These are phyloP conservation scores for Calonectria crousiana DNA, from an alignment of 2,329 filamentous ascomycete genomes.

Conservation along the genomic window DNA sequence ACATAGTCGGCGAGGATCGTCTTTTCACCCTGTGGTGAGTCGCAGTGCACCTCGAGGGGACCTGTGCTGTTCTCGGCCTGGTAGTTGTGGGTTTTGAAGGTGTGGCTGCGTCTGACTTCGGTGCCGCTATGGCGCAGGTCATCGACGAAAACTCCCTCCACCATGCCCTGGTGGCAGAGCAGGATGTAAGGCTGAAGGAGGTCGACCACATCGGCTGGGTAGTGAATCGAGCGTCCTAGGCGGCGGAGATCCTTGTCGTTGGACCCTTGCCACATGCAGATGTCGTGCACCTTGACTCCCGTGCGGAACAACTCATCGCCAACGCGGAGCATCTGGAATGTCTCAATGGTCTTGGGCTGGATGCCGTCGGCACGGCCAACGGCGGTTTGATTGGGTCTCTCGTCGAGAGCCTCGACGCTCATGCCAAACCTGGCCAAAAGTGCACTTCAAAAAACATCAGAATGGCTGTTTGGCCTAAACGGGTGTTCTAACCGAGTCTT, in stretches of 20 bases:
- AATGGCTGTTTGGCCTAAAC: not conserved
- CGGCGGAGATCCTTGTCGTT: conserved; percentile 64
- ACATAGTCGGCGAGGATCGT: conserved; percentile 70
- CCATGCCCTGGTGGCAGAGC: conserved; percentile 78
- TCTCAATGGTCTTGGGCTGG: conserved; percentile 83
- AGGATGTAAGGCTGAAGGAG: conserved; percentile 68
- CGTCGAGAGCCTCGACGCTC: conserved; percentile 73
- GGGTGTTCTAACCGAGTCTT: not conserved
- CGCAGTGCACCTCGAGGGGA: conserved; percentile 59
- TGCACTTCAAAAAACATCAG: conserved; percentile 15
- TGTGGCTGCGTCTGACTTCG: conserved; percentile 71
- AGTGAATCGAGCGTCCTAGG: conserved; percentile 74
- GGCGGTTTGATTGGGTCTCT: conserved; percentile 73
- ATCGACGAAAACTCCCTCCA: conserved; percentile 76
- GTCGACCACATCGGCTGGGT: conserved; percentile 67
- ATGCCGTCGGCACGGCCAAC: conserved; percentile 78
- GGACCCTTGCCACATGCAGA: conserved; percentile 75
- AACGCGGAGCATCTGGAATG: conserved; percentile 76
- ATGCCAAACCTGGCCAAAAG: conserved; percentile 60
- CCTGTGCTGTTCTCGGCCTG: conserved; percentile 48
- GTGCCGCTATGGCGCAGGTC: conserved; percentile 74
- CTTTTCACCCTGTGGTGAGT: conserved; percentile 62
- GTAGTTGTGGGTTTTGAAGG: conserved; percentile 67
- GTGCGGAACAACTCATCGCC: conserved; percentile 74
- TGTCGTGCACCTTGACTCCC: conserved; percentile 78